Base-by-base conservation (phyloP, 441 rosid genomes). In the Gossypium gossypioides region DNA sequence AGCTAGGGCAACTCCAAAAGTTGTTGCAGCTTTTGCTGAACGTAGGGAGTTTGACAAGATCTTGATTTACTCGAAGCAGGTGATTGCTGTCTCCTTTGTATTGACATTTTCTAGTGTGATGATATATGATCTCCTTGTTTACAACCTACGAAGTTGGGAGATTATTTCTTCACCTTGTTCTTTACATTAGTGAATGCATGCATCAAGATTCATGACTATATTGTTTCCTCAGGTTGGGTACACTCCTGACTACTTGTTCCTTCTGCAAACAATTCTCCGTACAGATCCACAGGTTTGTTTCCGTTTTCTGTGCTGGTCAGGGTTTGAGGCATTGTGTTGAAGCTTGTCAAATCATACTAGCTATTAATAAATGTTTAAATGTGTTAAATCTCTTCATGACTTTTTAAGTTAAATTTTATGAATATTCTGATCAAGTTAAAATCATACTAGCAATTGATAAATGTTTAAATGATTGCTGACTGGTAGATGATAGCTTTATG, bases 1-100 rank as follows among this genome's bases (percentile, higher is more conserved):
- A 85, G 99, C 99, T 42, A 88, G 98, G 81, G 99, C 96, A 56
- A 96, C 99, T 61, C 99, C 99, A 15, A 96, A 96, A 88, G 99
- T 96, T 76, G 98, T 96, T 24, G 97, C 99, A 42, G 99, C 98
- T 77, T 96, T 96, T 86, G 99, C 99, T 22, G 99, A 96, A 82
- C 81, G 99, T 75, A 91, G 98, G 81, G 99, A 96, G 88, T 96
- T 96, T 70, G 99, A 96, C 87, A 96, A 96, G 75, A 96, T 96
- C 74, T 70, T 96, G 80, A 89, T 96, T 71, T 96, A 96, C 77
- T 96, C 99, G 4, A 96, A 93, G 91, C 99, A 96, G 97, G 99
- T 96, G 75, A 73, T 50, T 51, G 57, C 72, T 3, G 44, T 8
- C 22, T 10, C 34, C 32, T 24, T 64, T 24, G 77, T 59, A 34